Conservation (phyloP, 495 filamentous ascomycete species). For the Daldinia decipiens region DNA sequence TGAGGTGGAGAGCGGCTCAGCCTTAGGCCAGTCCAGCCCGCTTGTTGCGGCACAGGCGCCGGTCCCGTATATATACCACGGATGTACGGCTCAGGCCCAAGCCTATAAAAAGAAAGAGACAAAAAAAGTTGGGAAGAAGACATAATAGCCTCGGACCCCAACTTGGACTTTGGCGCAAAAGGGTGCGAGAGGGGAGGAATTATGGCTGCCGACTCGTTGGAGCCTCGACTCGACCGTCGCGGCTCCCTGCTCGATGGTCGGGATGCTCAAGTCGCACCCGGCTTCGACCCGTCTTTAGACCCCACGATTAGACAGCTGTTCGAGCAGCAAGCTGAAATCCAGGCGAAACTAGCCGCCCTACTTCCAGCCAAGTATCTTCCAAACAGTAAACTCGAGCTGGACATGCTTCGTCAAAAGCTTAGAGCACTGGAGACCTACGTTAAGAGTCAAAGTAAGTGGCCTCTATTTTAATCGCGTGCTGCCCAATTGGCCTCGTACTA, state of each 20-base stretch:
- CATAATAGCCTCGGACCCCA: constrained; percentile 20
- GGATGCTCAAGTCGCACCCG: constrained; percentile 46
- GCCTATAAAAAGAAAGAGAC: constrained; percentile 24
- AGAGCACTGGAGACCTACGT: constrained; percentile 56
- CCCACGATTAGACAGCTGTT: constrained; percentile 58
- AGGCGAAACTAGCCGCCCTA: constrained; percentile 57
- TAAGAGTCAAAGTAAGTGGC: constrained; percentile 57
- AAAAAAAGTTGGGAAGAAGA: constrained; percentile 7
- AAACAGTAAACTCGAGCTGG: constrained; percentile 56
- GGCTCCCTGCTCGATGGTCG: constrained; percentile 46
- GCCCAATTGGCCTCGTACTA: constrained; percentile 13
- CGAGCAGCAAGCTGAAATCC: constrained; percentile 62
- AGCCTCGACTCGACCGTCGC: constrained; percentile 49
- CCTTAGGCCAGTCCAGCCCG: constrained; percentile 35
- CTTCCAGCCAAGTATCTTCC: constrained; percentile 58
- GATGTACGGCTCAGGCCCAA: constrained; percentile 27
- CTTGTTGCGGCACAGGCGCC: constrained; percentile 39
- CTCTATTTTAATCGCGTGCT: constrained; percentile 25
- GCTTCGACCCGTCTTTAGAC: constrained; percentile 55
- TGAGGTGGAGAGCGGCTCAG: constrained; percentile 45
- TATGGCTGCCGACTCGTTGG: constrained; percentile 47
- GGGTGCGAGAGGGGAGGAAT: constrained; percentile 34
- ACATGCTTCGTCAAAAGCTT: constrained; percentile 60
- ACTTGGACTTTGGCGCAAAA: constrained; percentile 35
- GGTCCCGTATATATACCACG: constrained; percentile 29